Base-by-base conservation (phyloP, 106 monocot genomes). In the Dendrobium huoshanense region DNA sequence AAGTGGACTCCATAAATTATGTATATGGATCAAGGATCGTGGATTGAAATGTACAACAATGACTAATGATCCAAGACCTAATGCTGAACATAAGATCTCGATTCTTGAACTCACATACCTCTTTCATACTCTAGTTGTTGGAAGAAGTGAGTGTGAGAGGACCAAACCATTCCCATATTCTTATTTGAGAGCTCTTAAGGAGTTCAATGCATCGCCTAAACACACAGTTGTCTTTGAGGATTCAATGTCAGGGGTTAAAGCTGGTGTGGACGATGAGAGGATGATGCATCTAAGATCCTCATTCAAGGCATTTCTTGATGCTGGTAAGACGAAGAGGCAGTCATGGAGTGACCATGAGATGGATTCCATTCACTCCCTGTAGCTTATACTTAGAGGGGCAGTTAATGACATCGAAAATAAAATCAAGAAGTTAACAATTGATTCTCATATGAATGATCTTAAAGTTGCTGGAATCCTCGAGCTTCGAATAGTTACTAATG, bases 181-280 rank as follows among this genome's bases (percentile, higher is more conserved):
- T 17, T 94, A 97, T 77, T 75, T 97, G 85, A 88, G 81, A 58
- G 94, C 86, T 67, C 85, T 93, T 29, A 79, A 85, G 45, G 73
- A 84, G n/a, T 85, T 97, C 20, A 76, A 86, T 9, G 92, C 75
- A 18, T 92, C 92, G 17, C 48, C 88, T 0, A 86, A 91, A 1
- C 92, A 97, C 68, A 77, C 94, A 1, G 80, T 97, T 54, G 77
- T 97, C 68, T 92, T 94, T 68, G 97, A 94, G 96, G 94, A 98
- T 79, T 98, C 98, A 5, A 78, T 81, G 1, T 82, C 89, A 0
- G 98, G 98, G 20, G 87, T 98, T 64, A 87, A 89, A 80, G 98
- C 94, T 67, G 98, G 92, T 22, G 98, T 98, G 17, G 89, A 92
- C 31, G 31, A 31, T 31, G 31, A 31, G 31, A 31, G 31, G 31